Percentiles rank a stretch among this genome's conserved stretches.
Conservation (phyloP, 83 land plant genomes). For the Thuja plicata region DNA sequence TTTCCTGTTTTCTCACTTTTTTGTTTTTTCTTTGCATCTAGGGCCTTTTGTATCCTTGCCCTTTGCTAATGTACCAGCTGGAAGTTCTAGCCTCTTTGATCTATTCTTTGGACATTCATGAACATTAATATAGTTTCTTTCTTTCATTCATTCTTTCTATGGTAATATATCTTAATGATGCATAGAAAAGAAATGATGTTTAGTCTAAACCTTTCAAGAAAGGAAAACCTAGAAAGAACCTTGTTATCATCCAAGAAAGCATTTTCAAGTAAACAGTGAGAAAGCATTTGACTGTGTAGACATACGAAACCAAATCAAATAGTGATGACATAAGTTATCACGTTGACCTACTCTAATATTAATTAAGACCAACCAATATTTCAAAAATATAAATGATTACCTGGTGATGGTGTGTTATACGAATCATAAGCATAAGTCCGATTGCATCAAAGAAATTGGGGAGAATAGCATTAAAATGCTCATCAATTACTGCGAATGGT, state of each 20-base stretch:
- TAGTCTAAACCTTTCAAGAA: background rate
- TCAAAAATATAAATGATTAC: slow-evolving; percentile 26
- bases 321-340: background rate
- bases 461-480: slow-evolving; percentile 87
- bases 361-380: background rate
- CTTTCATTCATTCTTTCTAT: background rate
- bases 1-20: too few relatives aligned
- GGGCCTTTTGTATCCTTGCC: too few relatives aligned
- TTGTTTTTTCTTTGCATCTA: too few relatives aligned
- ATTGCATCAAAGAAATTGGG: slow-evolving; percentile 99
- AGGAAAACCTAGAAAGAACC: background rate
- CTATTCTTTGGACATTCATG: background rate
- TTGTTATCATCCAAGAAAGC: background rate
- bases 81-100: background rate
- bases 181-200: background rate
- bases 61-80: background rate
- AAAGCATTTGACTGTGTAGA: background rate
- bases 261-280: background rate
- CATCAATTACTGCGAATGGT: slow-evolving; percentile 93
- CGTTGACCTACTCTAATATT: background rate
- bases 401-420: slow-evolving; percentile 96
- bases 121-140: too few relatives aligned
- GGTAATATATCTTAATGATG: background rate
- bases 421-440: slow-evolving; percentile 98
- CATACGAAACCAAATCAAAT: background rate